Percentiles rank a stretch among this genome's conserved stretches.
Evolutionary conservation across 2,329 filamentous ascomycete species (phyloP).

Genomic region (Pleurostoma richardsiae): DNA sequence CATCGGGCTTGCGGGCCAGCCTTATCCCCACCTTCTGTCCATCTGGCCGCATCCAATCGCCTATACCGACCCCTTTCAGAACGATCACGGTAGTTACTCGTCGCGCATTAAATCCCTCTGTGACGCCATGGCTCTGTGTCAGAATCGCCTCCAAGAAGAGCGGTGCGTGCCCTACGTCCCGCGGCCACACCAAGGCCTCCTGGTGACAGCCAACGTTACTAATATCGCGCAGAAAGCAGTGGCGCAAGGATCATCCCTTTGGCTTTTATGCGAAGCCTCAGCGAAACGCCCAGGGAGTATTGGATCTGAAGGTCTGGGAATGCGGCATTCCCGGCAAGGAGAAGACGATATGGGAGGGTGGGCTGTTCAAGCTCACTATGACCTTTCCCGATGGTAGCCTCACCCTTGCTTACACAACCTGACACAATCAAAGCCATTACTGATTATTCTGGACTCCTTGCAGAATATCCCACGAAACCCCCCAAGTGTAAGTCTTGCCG

Average conservation of each 20-base stretch:
- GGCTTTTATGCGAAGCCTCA: slow-evolving; percentile 92
- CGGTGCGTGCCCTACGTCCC: slow-evolving; percentile 48
- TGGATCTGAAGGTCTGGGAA: slow-evolving; percentile 95
- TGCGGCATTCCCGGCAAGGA: slow-evolving; percentile 95
- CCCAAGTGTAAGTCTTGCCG: slow-evolving; percentile 77
- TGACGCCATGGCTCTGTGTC: slow-evolving; percentile 72
- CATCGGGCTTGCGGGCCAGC: too few relatives aligned
- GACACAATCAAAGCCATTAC: slow-evolving; percentile 2
- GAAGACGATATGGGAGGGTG: slow-evolving; percentile 97
- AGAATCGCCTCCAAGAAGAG: slow-evolving; percentile 84
- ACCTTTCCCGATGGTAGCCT: slow-evolving; percentile 86
- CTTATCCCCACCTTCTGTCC: too few relatives aligned
- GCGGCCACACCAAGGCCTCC: too few relatives aligned
- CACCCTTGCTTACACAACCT: neutral
- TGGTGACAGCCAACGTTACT: too few relatives aligned
- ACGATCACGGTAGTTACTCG: too few relatives aligned
- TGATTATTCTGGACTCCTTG: slow-evolving; percentile 12
- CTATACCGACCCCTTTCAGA: too few relatives aligned
- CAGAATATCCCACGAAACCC: slow-evolving; percentile 97
- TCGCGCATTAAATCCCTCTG: neutral
- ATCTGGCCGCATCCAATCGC: too few relatives aligned
- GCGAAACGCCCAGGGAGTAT: slow-evolving; percentile 70
- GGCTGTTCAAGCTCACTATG: slow-evolving; percentile 90
- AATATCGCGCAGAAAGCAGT: slow-evolving; percentile 70
- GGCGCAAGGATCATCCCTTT: slow-evolving; percentile 94